Evolutionary conservation across 768 basidiomycete genomes (phyloP), one percentile per base, ranked within the genome.

Genomic region (Mycena maculata): DNA sequence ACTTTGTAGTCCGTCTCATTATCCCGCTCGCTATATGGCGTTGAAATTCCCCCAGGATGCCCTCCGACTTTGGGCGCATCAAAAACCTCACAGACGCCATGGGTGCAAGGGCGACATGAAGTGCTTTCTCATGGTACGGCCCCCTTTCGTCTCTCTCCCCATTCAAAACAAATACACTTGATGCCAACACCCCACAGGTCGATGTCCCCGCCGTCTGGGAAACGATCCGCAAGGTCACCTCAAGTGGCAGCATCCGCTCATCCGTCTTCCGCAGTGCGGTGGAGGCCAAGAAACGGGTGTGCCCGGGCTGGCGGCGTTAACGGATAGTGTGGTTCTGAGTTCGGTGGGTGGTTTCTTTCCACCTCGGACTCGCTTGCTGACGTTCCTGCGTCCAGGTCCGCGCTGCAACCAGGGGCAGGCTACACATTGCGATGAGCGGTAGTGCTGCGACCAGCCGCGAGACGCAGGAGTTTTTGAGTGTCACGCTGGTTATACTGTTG

Each of bases 131-230:
- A 90, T 99, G 87, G 88, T n/a, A n/a, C n/a, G n/a, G n/a, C n/a
- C n/a, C n/a, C n/a, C n/a, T n/a, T n/a, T n/a, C n/a, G n/a, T n/a
- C n/a, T n/a, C n/a, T n/a, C n/a, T n/a, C n/a, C n/a, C n/a, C n/a
- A n/a, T n/a, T n/a, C n/a, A n/a, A n/a, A n/a, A n/a, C n/a, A n/a
- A n/a, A n/a, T n/a, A n/a, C n/a, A n/a, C n/a, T n/a, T n/a, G n/a
- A n/a, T n/a, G n/a, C n/a, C n/a, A n/a, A n/a, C n/a, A n/a, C n/a
- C n/a, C n/a, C n/a, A n/a, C n/a, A n/a, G n/a, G n/a, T 94, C 58
- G 97, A 95, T 56, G 97, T 99, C 2, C 97, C 97, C 2, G 94
- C 96, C 3, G 93, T 99, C 0, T 99, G 95, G 95, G 97, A 99
- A 80, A 91, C 89, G 60, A 98, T 98, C 70, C 90, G 84, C 65